Evolutionary conservation across 805 yeast species (phyloP).

Genomic region (Allodekkera sacchari): DNA sequence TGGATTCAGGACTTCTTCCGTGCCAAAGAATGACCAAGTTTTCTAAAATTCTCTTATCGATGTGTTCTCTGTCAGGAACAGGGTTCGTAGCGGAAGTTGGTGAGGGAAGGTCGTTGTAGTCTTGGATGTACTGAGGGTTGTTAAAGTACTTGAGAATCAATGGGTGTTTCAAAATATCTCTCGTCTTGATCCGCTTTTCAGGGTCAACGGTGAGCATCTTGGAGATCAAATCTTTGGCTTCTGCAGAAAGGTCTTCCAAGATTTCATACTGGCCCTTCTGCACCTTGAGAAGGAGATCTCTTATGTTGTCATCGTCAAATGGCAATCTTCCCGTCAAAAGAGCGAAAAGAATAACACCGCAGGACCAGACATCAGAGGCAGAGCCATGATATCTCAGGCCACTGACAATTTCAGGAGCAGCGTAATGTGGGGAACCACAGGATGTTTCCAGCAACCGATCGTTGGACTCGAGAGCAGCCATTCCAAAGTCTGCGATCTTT

Average conservation of each 20-base stretch:
- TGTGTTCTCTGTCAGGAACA: constrained; percentile 33
- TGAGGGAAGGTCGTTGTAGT: constrained; percentile 38
- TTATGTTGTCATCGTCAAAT: constrained; percentile 91
- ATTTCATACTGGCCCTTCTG: constrained; percentile 82
- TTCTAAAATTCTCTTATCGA: constrained; percentile 45
- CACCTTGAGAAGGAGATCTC: constrained; percentile 79
- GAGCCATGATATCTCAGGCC: constrained; percentile 95
- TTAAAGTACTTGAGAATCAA: constrained; percentile 65
- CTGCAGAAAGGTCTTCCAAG: constrained; percentile 70
- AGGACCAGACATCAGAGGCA: constrained; percentile 96
- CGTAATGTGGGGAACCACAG: constrained; percentile 98
- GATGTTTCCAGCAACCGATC: constrained; percentile 84
- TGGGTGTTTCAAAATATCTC: constrained; percentile 74
- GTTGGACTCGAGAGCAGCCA: constrained; percentile 91
- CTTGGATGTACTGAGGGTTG: constrained; percentile 25
- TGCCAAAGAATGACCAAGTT: constrained; percentile 53
- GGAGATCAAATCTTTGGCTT: constrained; percentile 80
- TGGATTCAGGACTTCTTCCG: constrained; percentile 35
- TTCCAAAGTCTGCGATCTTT: constrained; percentile 97
- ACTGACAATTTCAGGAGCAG: constrained; percentile 95
- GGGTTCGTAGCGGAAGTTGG: constrained; percentile 46
- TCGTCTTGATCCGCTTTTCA: constrained; percentile 64
- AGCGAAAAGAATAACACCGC: constrained; percentile 93
- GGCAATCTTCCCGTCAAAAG: constrained; percentile 91
- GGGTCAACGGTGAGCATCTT: constrained; percentile 83